These are phyloP conservation scores for Cytospora piceae DNA, from an alignment of 2,329 filamentous ascomycete species.

Conservation along the genomic window DNA sequence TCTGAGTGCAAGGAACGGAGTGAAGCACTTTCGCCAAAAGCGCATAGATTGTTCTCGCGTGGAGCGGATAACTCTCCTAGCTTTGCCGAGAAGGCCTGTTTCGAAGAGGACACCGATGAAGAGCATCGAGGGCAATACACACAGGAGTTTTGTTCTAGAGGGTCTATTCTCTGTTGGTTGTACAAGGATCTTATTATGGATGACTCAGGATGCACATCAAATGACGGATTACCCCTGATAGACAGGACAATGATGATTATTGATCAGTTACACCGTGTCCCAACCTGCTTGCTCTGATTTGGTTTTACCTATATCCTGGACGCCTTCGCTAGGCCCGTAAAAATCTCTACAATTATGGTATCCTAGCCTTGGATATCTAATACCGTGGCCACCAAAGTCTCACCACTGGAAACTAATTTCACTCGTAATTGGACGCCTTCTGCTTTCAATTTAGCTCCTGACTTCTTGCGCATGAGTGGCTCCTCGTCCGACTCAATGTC, in stretches of 20 bases:
- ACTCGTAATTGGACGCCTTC: neutral
- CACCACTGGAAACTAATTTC: neutral
- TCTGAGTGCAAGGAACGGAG: slow-evolving; percentile 2
- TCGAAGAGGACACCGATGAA: neutral
- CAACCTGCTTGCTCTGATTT: neutral
- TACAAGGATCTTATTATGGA: neutral
- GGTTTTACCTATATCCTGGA: neutral
- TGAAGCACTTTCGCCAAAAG: neutral
- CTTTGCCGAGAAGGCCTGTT: neutral
- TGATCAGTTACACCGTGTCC: neutral
- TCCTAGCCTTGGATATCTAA: neutral
- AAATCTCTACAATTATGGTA: neutral
- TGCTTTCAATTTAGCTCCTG: too few relatives aligned
- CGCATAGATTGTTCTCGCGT: neutral
- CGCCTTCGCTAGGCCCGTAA: slow-evolving; percentile 7
- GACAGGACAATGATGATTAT: slow-evolving; percentile 14
- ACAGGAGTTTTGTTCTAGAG: slow-evolving; percentile 6
- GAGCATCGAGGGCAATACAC: neutral
- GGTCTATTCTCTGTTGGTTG: neutral
- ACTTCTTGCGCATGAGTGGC: too few relatives aligned
- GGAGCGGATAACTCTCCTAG: neutral
- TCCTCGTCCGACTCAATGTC: too few relatives aligned
- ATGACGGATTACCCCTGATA: slow-evolving; percentile 18
- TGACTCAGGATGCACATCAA: slow-evolving; percentile 9
- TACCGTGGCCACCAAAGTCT: neutral